Base-by-base conservation (phyloP, 1,139 yeast species). In the Pneumocystis jirovecii region DNA sequence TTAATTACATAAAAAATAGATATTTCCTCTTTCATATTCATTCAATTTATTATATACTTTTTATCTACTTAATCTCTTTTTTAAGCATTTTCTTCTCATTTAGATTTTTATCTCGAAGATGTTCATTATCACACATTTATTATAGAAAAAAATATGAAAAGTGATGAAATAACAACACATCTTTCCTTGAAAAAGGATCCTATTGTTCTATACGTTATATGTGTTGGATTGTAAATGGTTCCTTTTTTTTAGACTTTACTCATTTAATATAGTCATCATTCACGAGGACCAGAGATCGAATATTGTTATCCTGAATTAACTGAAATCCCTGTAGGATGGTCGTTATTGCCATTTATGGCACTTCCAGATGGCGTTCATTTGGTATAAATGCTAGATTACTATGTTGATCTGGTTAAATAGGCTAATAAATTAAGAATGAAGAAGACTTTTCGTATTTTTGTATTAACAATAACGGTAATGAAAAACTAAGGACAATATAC, bases 361-460 rank as follows among this genome's bases (percentile, higher is more conserved):
- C 78, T 93, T 45, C 98, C 98, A 0, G 98, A 93, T 75, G 98
- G 98, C 1, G 86, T 95, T 1, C 98, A 93, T 74, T 79, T 83
- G 61, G 70, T 68, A 61, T 10, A 65, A 75, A 25, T 60, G 17
- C 29, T 65, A 35, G 25, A 29, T 6, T 4, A 25, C 21, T 65
- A 29, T 10, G 12, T 37, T 8, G 10, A 50, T 50, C 15, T 15
- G 15, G n/a, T 17, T 25, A 19, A 25, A 25, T 15, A 1, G 7
- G 12, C 19, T 45, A 59, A 44, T 39, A 25, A 44, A 15, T 65
- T 37, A 44, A 68, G 64, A 93, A 86, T 72, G 96, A 90, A 73
- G 97, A 93, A 74, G 91, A 96, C 2, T 90, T 90, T 73, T 87
- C 96, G 57, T 89, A 89, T 73, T 93, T 93, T 76, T 90, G 96